Evolutionary conservation across 2,329 filamentous ascomycete species (phyloP).

Genomic region (Pestalotiopsis sp.): DNA sequence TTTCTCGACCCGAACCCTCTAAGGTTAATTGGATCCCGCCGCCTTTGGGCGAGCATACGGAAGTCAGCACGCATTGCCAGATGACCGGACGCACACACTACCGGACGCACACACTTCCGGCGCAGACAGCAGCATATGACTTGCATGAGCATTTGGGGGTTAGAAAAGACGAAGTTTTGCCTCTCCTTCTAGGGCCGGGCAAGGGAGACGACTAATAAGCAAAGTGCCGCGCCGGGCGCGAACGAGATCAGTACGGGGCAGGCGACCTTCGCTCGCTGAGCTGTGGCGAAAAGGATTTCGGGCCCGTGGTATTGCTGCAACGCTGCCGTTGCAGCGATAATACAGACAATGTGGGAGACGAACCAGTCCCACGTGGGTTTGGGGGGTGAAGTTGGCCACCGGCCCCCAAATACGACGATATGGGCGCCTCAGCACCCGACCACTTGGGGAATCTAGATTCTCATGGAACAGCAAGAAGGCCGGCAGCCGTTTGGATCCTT

Average conservation of each 20-base stretch:
- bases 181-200: not conserved
- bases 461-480: not conserved
- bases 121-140: not conserved
- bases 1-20: not conserved
- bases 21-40: not conserved
- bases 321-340: not conserved
- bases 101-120: not conserved
- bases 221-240: not conserved
- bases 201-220: not conserved
- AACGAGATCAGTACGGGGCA: not conserved
- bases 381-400: not conserved
- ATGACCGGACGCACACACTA: not conserved
- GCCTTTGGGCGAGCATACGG: not conserved
- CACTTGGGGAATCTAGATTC: not conserved
- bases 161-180: not conserved
- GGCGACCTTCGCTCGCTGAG: not conserved
- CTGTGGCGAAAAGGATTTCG: not conserved
- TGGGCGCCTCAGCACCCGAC: not conserved
- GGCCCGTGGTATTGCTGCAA: not conserved
- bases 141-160: not conserved
- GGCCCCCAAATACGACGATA: constrained; percentile 2
- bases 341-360: not conserved
- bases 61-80: not conserved
- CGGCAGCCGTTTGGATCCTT: not conserved
- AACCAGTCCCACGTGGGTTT: constrained; percentile 7